Base-by-base conservation (phyloP, 441 rosid species). In the Biscutella laevigata region DNA sequence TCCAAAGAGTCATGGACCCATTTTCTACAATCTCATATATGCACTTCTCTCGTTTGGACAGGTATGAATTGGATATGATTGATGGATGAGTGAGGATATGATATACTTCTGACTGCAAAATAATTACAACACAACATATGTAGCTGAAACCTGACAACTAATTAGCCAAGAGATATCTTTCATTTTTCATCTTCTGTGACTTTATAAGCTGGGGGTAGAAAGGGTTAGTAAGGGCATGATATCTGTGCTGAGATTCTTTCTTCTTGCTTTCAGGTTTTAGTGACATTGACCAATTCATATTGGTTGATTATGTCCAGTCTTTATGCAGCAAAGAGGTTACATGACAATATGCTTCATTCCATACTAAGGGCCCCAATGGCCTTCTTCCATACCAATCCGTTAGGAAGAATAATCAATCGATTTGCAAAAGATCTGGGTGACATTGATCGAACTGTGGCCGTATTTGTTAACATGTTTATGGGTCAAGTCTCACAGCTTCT, bases 351-450 rank as follows among this genome's bases (percentile, higher is more conserved):
- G 95, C 95, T 94, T 55, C 56, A 47, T 38, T 79, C 97, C 52
- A 75, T 89, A 52, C 73, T 94, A 61, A 81, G 99, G 72, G 95
- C 97, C 61, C 99, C 99, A 3, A 94, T 94, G 97, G 60, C 82
- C 53, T 94, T 94, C 71, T 94, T 90, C 75, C 97, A 90, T 59
- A 89, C 97, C 66, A 94, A 87, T 55, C 99, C 97, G 1, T 79
- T 83, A 37, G 99, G 99, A 44, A 75, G 97, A 14, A 74, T 94
- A 44, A 94, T 88, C 71, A 94, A 94, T 72, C 83, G 97, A 67
- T 94, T 94, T 46, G 88, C 99, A 7, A 94, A 87, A 82, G 99
- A 94, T 79, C 80, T 94, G 13, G 96, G 97, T 21, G 97, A 94
- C 62, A 83, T 94, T 50, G 99, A 94, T 71, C 81, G 95, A 30